Conservation (phyloP, 1,284 basidiomycete genomes). For the Austroboletus rostrupii region DNA sequence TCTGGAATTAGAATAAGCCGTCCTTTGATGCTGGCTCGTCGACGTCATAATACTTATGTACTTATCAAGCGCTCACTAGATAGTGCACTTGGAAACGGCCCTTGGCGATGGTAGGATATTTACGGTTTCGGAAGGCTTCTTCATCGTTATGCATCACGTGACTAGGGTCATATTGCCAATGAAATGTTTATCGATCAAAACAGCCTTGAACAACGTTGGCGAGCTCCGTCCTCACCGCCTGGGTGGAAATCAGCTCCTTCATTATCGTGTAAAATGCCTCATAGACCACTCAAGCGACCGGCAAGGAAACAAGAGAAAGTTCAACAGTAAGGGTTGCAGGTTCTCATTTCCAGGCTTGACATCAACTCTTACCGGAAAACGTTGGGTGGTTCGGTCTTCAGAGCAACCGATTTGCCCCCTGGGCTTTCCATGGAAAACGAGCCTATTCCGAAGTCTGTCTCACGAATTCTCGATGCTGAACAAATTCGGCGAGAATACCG, state of each 20-base stretch:
- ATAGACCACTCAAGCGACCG: constrained; percentile 57
- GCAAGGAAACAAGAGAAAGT: constrained; percentile 39
- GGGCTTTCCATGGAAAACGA: constrained; percentile 45
- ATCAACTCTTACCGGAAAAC: background rate
- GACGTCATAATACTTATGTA: background rate
- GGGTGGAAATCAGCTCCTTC: constrained; percentile 3
- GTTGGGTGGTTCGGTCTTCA: constrained; percentile 19
- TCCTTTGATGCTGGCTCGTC: constrained; percentile 14
- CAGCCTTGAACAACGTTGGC: constrained; percentile 13
- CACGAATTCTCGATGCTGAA: constrained; percentile 60
- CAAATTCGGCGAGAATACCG: constrained; percentile 53
- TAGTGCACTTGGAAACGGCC: no score
- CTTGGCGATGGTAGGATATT: no score
- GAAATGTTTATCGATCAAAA: background rate
- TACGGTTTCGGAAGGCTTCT: no score
- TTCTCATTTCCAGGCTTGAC: background rate
- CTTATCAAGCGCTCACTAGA: background rate
- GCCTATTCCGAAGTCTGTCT: constrained; percentile 61
- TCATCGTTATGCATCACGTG: constrained; percentile 15
- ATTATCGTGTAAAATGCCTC: constrained; percentile 49
- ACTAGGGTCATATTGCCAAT: background rate
- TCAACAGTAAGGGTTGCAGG: constrained; percentile 33
- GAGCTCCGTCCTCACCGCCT: background rate
- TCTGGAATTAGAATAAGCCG: constrained; percentile 30
- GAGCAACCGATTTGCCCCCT: constrained; percentile 48